Evolutionary conservation across 2,329 filamentous ascomycete species (phyloP).

Genomic region (Pseudogymnoascus sp.): DNA sequence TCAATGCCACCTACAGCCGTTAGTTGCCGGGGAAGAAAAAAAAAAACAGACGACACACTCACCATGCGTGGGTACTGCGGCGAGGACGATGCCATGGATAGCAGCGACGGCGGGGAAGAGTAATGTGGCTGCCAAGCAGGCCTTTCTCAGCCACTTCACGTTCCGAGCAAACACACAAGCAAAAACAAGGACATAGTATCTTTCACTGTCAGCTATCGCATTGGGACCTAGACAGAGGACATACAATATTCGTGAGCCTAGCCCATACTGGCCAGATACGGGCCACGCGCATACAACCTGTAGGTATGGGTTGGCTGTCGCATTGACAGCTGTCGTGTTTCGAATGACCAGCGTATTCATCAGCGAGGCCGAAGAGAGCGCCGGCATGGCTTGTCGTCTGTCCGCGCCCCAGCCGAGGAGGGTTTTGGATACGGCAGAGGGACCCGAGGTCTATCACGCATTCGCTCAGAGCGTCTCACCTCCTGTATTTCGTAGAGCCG

Average conservation of each 20-base stretch:
- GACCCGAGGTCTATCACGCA: background rate
- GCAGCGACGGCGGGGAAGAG: slow-evolving; percentile 56
- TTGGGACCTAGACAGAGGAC: slow-evolving; percentile 18
- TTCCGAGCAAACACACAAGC: slow-evolving; percentile 56
- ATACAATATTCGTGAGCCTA: slow-evolving; percentile 43
- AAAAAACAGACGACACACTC: slow-evolving; percentile 20
- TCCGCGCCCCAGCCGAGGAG: background rate
- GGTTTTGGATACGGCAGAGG: background rate
- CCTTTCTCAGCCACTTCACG: slow-evolving; percentile 51
- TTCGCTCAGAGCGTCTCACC: background rate
- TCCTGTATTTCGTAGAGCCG: background rate
- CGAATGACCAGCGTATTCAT: slow-evolving; percentile 20
- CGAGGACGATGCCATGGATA: slow-evolving; percentile 53
- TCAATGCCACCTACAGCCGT: slow-evolving; percentile 47
- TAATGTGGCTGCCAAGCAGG: slow-evolving; percentile 54
- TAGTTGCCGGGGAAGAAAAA: background rate
- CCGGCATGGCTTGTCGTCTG: slow-evolving; percentile 25
- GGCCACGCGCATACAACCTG: slow-evolving; percentile 49
- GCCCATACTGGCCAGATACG: slow-evolving; percentile 47
- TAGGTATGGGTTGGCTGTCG: slow-evolving; percentile 20
- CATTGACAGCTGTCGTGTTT: slow-evolving; percentile 15
- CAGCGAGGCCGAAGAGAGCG: slow-evolving; percentile 26
- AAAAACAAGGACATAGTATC: slow-evolving; percentile 56
- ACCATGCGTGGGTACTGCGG: slow-evolving; percentile 50
- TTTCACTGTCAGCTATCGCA: slow-evolving; percentile 20